Evolutionary conservation across 2,329 filamentous ascomycete genomes (phyloP).

Genomic region (Penicillium sp.): DNA sequence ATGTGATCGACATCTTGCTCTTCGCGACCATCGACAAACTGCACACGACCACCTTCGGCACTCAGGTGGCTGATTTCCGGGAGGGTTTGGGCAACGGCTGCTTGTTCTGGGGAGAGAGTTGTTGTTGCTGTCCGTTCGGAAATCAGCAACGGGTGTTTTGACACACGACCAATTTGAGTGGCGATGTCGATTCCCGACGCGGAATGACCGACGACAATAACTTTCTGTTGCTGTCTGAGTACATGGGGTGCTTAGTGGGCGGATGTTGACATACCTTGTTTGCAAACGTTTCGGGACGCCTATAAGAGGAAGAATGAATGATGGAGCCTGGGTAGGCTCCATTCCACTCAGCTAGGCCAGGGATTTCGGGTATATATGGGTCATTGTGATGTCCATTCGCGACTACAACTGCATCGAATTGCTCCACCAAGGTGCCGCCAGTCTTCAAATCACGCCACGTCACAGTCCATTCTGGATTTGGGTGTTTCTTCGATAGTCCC

Average conservation of each 20-base stretch:
- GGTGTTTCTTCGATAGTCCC: background rate
- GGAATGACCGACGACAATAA: slow-evolving; percentile 15
- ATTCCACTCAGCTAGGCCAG: slow-evolving; percentile 7
- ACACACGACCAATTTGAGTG: slow-evolving; percentile 8
- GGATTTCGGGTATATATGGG: slow-evolving; percentile 6
- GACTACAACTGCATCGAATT: slow-evolving; percentile 12
- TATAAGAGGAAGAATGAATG: slow-evolving; percentile 10
- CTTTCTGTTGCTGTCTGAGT: slow-evolving; percentile 7
- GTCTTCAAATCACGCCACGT: slow-evolving; percentile 8
- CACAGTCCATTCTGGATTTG: slow-evolving; percentile 7
- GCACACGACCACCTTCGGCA: background rate
- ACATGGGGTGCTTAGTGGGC: background rate
- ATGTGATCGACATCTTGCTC: slow-evolving; percentile 7
- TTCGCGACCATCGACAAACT: slow-evolving; percentile 5
- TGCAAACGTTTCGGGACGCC: slow-evolving; percentile 4
- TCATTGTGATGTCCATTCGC: slow-evolving; percentile 16
- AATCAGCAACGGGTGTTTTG: slow-evolving; percentile 11
- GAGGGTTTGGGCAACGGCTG: background rate
- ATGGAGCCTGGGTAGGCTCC: slow-evolving; percentile 5
- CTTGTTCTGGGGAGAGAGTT: slow-evolving; percentile 2
- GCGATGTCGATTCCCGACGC: slow-evolving; percentile 17
- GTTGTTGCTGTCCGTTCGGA: slow-evolving; percentile 11
- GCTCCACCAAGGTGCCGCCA: background rate
- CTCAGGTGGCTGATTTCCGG: slow-evolving; percentile 5
- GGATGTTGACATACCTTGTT: slow-evolving; percentile 1